Conservation (phyloP, 148 eudicot genomes). For the Spergularia marina region DNA sequence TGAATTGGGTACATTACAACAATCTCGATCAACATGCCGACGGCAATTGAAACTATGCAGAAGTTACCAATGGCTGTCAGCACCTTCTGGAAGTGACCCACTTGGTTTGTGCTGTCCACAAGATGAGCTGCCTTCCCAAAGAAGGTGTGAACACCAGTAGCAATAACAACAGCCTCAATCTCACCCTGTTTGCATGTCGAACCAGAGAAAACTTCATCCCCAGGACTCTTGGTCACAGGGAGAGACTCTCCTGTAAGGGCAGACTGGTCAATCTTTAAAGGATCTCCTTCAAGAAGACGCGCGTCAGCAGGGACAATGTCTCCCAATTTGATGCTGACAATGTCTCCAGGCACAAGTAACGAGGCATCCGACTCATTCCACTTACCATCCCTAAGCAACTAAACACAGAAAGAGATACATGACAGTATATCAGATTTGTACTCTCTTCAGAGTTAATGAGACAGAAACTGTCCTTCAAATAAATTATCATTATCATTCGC, state of each 20-base stretch:
- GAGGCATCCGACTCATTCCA: conserved; percentile 93
- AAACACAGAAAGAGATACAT: not conserved
- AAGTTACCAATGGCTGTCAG: conserved; percentile 93
- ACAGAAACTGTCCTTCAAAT: not conserved
- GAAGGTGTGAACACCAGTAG: conserved; percentile 99
- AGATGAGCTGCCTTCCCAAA: conserved; percentile 98
- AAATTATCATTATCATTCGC: too few relatives aligned
- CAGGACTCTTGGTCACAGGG: conserved; percentile 77
- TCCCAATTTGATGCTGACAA: conserved; percentile 86
- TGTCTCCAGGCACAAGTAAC: conserved; percentile 88
- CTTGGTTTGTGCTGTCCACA: conserved; percentile 97
- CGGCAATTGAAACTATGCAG: conserved; percentile 84
- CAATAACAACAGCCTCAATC: conserved; percentile 87
- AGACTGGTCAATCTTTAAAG: conserved; percentile 88
- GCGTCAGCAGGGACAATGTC: conserved; percentile 95
- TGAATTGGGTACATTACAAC: conserved; percentile 97
- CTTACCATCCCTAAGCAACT: conserved; percentile 81
- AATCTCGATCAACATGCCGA: conserved; percentile 80
- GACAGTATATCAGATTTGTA: not conserved
- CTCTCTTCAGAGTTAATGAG: not conserved
- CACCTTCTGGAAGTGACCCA: conserved; percentile 94
- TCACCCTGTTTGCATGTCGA: conserved; percentile 98
- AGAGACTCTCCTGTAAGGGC: conserved; percentile 98
- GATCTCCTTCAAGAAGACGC: conserved; percentile 95
- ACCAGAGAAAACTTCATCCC: conserved; percentile 92